Percentiles rank a stretch among this genome's conserved stretches.
These are phyloP conservation scores for Helicostylum pulchrum DNA, from an alignment of 192 early-diverging fungal genomes.

Conservation along the genomic window DNA sequence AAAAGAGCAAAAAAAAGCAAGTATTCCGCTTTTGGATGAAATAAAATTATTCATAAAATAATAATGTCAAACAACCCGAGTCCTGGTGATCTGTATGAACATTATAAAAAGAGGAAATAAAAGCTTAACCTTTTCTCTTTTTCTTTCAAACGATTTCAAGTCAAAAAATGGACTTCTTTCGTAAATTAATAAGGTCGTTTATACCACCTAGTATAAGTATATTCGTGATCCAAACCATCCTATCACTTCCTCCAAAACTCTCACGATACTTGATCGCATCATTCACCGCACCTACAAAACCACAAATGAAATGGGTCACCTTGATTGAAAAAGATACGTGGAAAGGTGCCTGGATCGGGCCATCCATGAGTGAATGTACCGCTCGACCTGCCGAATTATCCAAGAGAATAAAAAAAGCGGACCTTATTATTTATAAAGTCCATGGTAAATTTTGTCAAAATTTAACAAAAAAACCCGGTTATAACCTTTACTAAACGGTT, in stretches of 20 bases:
- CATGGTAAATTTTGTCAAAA: constrained; percentile 9
- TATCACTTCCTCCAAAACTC: not conserved
- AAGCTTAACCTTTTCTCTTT: not conserved
- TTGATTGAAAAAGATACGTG: constrained; percentile 6
- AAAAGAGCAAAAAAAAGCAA: too few species aligned
- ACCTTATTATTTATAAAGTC: constrained; percentile 9
- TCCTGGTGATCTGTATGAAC: too few species aligned
- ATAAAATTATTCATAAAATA: too few species aligned
- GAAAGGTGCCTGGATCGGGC: constrained; percentile 17
- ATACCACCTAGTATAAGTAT: not conserved
- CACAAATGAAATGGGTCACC: constrained; percentile 6
- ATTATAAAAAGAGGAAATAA: too few species aligned
- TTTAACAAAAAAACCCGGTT: not conserved
- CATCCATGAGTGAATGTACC: constrained; percentile 1
- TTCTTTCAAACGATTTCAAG: not conserved
- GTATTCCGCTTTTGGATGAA: too few species aligned
- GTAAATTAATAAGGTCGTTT: not conserved
- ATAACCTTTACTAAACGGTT: not conserved
- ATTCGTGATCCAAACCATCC: not conserved
- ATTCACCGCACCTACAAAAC: constrained; percentile 7
- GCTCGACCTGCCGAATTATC: not conserved
- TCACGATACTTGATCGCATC: not conserved
- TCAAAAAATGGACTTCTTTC: not conserved
- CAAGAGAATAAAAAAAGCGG: constrained; percentile 8
- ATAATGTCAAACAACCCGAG: too few species aligned